phyloP scores from a whole-genome alignment of 1,284 basidiomycete genomes.

The Tilletia caries region DNA sequence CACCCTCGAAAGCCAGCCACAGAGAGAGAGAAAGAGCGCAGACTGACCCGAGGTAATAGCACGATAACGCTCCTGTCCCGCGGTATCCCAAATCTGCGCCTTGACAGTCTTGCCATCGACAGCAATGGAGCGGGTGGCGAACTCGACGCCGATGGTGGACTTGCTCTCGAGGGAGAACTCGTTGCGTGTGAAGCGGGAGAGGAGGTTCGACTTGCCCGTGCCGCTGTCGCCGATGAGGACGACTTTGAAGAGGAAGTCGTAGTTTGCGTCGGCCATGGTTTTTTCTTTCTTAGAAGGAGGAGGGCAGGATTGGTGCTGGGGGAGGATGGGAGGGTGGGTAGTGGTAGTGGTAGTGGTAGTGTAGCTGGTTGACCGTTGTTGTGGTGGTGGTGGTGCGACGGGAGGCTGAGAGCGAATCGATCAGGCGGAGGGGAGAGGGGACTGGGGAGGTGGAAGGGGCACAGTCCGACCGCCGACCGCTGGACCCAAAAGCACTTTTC shows the following conservation, averaged over 20 bases:
- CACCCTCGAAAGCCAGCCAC: too few species aligned
- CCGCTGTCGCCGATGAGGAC: slow-evolving; percentile 98
- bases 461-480: too few species aligned
- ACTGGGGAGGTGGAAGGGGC: too few species aligned
- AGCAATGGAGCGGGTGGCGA: slow-evolving; percentile 86
- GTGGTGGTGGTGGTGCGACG: too few species aligned
- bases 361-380: too few species aligned
- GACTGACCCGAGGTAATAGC: slow-evolving; percentile 77
- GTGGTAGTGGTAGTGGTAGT: too few species aligned
- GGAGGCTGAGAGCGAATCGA: too few species aligned
- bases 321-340: too few species aligned
- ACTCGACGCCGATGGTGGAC: slow-evolving; percentile 93
- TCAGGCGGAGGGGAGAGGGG: too few species aligned
- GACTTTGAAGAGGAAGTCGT: slow-evolving; percentile 51
- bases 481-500: too few species aligned
- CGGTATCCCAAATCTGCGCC: slow-evolving; percentile 98
- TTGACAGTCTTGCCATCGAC: slow-evolving; percentile 97
- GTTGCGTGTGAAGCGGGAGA: slow-evolving; percentile 79
- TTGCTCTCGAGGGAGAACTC: slow-evolving; percentile 99
- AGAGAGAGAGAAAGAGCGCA: background rate
- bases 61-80: slow-evolving; percentile 96
- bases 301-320: too few species aligned
- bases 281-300: too few species aligned
- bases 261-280: slow-evolving; percentile 48
- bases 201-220: slow-evolving; percentile 80